Conservation (phyloP, 2,329 filamentous ascomycete genomes). For the Stromatinia cepivora region DNA sequence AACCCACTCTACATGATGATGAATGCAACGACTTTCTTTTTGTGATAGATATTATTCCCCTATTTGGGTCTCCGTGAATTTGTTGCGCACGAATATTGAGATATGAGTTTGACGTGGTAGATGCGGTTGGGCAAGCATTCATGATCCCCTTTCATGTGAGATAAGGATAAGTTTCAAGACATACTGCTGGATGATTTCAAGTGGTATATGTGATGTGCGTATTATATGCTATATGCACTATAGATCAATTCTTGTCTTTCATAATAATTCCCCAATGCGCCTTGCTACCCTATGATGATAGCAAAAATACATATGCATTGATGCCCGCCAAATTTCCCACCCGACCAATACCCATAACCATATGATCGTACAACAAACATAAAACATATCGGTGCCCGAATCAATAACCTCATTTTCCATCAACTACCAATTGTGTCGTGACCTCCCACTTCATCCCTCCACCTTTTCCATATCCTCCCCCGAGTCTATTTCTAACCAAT, state of each 20-base stretch:
- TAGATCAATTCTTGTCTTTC: neutral
- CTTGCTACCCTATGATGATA: neutral
- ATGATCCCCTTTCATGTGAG: too few relatives aligned
- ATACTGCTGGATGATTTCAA: neutral
- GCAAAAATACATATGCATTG: neutral
- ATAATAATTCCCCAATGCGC: neutral
- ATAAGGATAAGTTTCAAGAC: neutral
- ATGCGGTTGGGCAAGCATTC: too few relatives aligned
- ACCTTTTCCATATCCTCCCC: slow-evolving; percentile 81
- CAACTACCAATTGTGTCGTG: slow-evolving; percentile 67
- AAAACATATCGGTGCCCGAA: neutral
- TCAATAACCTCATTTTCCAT: slow-evolving; percentile 28
- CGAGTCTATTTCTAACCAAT: slow-evolving; percentile 80
- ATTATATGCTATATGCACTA: neutral
- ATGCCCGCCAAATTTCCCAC: neutral
- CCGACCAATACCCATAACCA: neutral
- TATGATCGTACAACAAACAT: neutral
- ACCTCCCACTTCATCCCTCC: slow-evolving; percentile 89
- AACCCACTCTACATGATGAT: slow-evolving; percentile 13
- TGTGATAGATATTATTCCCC: neutral
- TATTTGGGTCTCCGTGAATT: too few relatives aligned
- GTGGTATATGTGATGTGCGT: neutral
- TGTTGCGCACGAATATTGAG: too few relatives aligned
- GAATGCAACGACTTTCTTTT: slow-evolving; percentile 18
- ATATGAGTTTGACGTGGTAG: too few relatives aligned